phyloP scores from a whole-genome alignment of 352 stramenopile species.

The Phytophthora niederhauseri region DNA sequence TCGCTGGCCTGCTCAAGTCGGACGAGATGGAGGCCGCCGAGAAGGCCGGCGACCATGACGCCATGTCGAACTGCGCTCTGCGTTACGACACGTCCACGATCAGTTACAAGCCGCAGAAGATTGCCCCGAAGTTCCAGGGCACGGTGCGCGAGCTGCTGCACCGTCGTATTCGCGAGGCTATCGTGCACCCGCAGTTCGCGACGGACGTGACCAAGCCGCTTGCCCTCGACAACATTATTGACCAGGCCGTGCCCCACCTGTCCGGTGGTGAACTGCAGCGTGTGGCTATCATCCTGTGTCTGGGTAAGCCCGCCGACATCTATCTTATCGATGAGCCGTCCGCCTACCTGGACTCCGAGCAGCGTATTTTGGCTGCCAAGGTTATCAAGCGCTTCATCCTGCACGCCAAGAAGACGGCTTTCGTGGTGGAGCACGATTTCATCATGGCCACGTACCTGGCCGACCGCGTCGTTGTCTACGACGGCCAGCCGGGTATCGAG shows the following conservation, averaged over 20 bases:
- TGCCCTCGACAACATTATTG: conserved; percentile 98
- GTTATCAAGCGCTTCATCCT: conserved; percentile 99
- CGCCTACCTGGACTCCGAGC: conserved; percentile 99
- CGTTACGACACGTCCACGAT: conserved; percentile 87
- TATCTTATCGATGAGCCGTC: conserved; percentile 99
- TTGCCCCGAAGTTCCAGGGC: conserved; percentile 94
- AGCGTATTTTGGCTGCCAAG: conserved; percentile 99
- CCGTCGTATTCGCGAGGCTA: conserved; percentile 97
- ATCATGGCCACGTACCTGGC: conserved; percentile 99
- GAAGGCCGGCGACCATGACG: conserved; percentile 65
- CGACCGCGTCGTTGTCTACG: conserved; percentile 96
- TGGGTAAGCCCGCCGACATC: conserved; percentile 98
- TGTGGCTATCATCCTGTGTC: conserved; percentile 97
- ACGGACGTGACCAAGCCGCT: conserved; percentile 99
- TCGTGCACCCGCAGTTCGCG: conserved; percentile 99
- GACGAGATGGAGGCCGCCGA: conserved; percentile 95
- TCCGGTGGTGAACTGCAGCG: conserved; percentile 99
- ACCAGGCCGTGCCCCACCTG: conserved; percentile 98
- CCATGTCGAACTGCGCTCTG: conserved; percentile 78
- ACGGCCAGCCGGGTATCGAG: conserved; percentile 96
- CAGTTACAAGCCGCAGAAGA: conserved; percentile 99
- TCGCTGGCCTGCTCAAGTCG: conserved; percentile 98
- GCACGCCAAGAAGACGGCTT: conserved; percentile 99
- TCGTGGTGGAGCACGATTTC: conserved; percentile 99
- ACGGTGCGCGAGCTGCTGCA: conserved; percentile 98